Conservation (phyloP, 768 basidiomycete species). For the Hysterangium stoloniferum region DNA sequence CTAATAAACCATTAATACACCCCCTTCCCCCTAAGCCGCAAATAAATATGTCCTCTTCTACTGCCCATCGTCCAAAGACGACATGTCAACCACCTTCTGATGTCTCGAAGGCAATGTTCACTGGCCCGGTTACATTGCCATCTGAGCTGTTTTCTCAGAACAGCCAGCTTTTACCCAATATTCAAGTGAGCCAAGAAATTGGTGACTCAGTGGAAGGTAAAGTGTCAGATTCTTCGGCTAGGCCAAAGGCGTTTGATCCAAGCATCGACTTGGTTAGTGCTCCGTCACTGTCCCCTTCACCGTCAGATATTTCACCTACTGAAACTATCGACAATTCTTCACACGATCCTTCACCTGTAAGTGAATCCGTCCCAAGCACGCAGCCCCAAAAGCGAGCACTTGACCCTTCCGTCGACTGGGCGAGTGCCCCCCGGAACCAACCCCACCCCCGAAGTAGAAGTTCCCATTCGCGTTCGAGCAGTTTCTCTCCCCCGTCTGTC, state of each 20-base stretch:
- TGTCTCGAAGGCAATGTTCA: too few species aligned
- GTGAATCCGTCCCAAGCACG: conserved; percentile 18
- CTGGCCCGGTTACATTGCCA: too few species aligned
- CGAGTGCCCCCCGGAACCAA: conserved; percentile 36
- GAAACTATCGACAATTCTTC: conserved; percentile 9
- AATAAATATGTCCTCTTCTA: conserved; percentile 40
- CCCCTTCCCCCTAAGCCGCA: conserved; percentile 5
- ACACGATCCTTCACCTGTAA: conserved; percentile 19
- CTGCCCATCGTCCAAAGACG: conserved; percentile 15
- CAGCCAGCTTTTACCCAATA: too few species aligned
- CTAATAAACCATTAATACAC: neutral
- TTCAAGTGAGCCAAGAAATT: too few species aligned
- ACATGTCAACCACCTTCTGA: conserved; percentile 1
- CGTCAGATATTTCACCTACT: too few species aligned
- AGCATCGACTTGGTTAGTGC: too few species aligned
- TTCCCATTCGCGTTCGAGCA: conserved; percentile 48
- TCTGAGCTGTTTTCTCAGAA: too few species aligned
- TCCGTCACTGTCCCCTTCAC: too few species aligned
- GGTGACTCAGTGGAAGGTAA: too few species aligned
- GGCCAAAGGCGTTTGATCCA: too few species aligned
- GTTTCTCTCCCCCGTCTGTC: neutral
- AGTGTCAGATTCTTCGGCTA: too few species aligned
- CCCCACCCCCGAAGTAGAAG: conserved; percentile 36
- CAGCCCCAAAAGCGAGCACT: conserved; percentile 16
- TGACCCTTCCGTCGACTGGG: conserved; percentile 28